Evolutionary conservation across 2,329 filamentous ascomycete genomes (phyloP).

Genomic region (Cryphonectria carpinicola): DNA sequence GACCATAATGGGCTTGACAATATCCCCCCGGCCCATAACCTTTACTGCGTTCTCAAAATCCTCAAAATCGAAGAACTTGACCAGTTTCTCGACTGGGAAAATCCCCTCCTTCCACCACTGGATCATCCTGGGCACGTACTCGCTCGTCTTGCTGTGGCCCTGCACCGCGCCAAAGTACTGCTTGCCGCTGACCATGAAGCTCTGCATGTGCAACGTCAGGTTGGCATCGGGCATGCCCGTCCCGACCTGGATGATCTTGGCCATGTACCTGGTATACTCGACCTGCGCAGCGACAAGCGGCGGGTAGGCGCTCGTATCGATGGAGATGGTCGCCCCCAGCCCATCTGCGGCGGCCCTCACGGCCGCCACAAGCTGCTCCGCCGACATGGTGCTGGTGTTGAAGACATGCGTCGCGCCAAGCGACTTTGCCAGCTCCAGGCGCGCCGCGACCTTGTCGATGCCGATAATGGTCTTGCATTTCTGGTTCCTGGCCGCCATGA

Average conservation of each 20-base stretch:
- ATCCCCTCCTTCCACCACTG: conserved; percentile 31
- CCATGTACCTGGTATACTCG: conserved; percentile 47
- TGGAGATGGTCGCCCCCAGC: conserved; percentile 47
- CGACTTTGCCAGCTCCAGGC: conserved; percentile 41
- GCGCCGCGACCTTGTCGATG: conserved; percentile 47
- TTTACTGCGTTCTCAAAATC: conserved; percentile 29
- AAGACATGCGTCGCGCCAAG: conserved; percentile 46
- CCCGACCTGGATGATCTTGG: conserved; percentile 55
- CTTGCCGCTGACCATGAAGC: conserved; percentile 52
- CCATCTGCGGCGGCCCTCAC: conserved; percentile 52
- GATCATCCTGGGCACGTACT: conserved; percentile 35
- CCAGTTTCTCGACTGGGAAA: conserved; percentile 31
- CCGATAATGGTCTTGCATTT: conserved; percentile 41
- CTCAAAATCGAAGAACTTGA: conserved; percentile 29
- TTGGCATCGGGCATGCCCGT: conserved; percentile 47
- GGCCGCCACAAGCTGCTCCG: conserved; percentile 51
- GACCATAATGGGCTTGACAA: conserved; percentile 32
- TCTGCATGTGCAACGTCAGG: conserved; percentile 47
- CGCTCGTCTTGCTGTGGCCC: conserved; percentile 43
- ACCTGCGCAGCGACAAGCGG: conserved; percentile 46
- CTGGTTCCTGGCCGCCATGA: conserved; percentile 30
- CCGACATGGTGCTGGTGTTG: conserved; percentile 31
- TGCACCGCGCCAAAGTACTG: conserved; percentile 48
- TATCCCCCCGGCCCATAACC: conserved; percentile 29
- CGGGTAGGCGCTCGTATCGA: conserved; percentile 54